A percentile compares a stretch with the other conserved stretches of the same genome.
Evolutionary conservation across 495 filamentous ascomycete species (phyloP).

Genomic region (Neurospora sp.): DNA sequence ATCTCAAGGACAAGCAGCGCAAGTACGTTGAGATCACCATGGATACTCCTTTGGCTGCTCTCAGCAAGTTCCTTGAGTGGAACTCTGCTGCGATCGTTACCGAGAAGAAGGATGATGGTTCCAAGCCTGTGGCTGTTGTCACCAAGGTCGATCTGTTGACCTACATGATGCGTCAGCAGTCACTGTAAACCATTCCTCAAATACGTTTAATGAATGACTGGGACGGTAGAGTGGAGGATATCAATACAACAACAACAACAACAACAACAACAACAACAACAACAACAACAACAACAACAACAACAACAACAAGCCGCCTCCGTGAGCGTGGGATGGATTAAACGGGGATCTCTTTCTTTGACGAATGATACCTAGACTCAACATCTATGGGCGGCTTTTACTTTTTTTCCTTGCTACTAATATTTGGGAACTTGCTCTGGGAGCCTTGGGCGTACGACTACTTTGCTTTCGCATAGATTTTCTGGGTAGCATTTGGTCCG

Average conservation of each 20-base stretch:
- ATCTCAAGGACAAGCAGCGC: slow-evolving; percentile 38
- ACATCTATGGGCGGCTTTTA: slow-evolving; percentile 8
- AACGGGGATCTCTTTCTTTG: background rate
- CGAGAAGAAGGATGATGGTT: slow-evolving; percentile 48
- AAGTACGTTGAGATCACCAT: slow-evolving; percentile 90
- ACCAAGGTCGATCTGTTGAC: slow-evolving; percentile 93
- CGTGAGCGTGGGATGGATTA: background rate
- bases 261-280: no score
- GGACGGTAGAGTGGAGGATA: background rate
- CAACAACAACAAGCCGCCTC: background rate
- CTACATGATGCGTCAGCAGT: slow-evolving; percentile 74
- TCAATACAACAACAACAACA: background rate
- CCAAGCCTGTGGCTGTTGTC: slow-evolving; percentile 73
- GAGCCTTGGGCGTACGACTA: background rate
- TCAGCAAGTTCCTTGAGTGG: slow-evolving; percentile 94
- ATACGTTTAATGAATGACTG: background rate
- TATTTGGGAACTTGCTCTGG: background rate
- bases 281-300: background rate
- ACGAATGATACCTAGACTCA: slow-evolving; percentile 12
- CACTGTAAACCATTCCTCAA: background rate
- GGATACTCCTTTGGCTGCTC: slow-evolving; percentile 71
- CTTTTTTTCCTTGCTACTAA: background rate
- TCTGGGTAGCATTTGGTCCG: background rate
- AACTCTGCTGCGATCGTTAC: slow-evolving; percentile 93
- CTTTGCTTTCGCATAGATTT: slow-evolving; percentile 4